Percentiles rank a stretch among this genome's conserved stretches.
Evolutionary conservation across 129 eudicot species (phyloP).

Genomic region (Calendula officinalis): DNA sequence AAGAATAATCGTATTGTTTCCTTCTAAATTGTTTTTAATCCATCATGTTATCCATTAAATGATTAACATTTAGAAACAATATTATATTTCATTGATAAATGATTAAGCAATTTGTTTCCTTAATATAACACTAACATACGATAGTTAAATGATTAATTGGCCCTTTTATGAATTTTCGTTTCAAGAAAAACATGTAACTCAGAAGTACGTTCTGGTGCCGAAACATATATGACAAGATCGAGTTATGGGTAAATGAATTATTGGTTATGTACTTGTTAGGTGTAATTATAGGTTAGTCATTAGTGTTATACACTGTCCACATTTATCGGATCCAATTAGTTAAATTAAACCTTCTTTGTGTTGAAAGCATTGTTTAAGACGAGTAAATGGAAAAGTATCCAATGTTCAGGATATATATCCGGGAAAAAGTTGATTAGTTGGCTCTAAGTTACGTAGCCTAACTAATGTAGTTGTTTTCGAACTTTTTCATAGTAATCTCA

Average conservation of each 20-base stretch:
- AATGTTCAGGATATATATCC: no score
- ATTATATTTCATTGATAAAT: neutral
- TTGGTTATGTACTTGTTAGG: slow-evolving; percentile 17
- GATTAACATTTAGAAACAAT: no score
- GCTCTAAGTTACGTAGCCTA: no score
- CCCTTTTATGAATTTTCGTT: neutral
- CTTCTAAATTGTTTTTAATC: no score
- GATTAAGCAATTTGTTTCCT: no score
- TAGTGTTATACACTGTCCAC: neutral
- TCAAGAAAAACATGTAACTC: neutral
- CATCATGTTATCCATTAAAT: neutral
- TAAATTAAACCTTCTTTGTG: slow-evolving; percentile 6
- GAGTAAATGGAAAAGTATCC: no score
- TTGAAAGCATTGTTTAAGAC: neutral
- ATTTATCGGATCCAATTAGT: slow-evolving; percentile 9
- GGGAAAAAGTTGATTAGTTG: neutral
- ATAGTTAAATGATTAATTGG: no score
- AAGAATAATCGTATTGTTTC: no score
- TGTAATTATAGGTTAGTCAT: slow-evolving; percentile 6
- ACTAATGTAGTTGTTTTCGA: no score
- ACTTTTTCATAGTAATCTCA: no score
- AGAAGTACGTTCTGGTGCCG: neutral
- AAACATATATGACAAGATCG: slow-evolving; percentile 9
- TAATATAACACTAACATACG: no score
- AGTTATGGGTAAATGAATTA: neutral